Percentiles rank a stretch among this genome's conserved stretches.
phyloP scores from a whole-genome alignment of 148 eudicot species.

The Fagopyrum homotropicum region DNA sequence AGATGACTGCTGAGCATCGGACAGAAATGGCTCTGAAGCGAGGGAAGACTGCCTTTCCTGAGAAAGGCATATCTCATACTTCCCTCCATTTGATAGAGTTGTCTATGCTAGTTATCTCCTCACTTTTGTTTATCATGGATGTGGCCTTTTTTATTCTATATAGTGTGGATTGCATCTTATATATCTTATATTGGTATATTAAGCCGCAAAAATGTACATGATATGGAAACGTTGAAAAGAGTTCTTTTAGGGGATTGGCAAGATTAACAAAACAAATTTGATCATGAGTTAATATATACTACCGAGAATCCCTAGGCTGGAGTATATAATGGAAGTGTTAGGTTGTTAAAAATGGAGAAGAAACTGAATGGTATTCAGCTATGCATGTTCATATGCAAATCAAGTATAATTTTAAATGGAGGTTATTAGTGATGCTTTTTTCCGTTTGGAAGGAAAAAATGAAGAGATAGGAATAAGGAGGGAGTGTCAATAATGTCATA shows the following conservation, averaged over 20 bases:
- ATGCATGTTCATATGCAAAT: background rate
- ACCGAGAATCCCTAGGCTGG: background rate
- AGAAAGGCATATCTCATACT: slow-evolving; percentile 39
- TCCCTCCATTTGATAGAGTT: slow-evolving; percentile 6
- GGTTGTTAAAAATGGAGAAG: background rate
- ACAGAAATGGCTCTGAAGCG: slow-evolving; percentile 72
- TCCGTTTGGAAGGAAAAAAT: background rate
- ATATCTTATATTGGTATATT: background rate
- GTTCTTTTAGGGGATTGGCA: background rate
- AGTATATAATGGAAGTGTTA: background rate
- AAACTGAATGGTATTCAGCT: background rate
- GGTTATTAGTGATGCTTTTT: background rate
- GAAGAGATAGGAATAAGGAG: background rate
- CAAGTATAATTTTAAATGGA: background rate
- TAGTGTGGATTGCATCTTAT: background rate
- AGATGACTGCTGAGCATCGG: slow-evolving; percentile 75
- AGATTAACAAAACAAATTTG: background rate
- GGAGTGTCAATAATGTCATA: background rate
- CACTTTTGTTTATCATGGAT: background rate
- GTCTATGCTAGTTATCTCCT: background rate
- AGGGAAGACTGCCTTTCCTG: slow-evolving; percentile 51
- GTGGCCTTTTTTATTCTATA: background rate
- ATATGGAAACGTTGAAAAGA: background rate
- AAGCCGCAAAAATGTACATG: background rate
- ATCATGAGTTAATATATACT: background rate